Evolutionary conservation across 1,284 basidiomycete species (phyloP), one percentile per base, ranked within the genome.

Genomic region (Heterobasidion annosum): DNA sequence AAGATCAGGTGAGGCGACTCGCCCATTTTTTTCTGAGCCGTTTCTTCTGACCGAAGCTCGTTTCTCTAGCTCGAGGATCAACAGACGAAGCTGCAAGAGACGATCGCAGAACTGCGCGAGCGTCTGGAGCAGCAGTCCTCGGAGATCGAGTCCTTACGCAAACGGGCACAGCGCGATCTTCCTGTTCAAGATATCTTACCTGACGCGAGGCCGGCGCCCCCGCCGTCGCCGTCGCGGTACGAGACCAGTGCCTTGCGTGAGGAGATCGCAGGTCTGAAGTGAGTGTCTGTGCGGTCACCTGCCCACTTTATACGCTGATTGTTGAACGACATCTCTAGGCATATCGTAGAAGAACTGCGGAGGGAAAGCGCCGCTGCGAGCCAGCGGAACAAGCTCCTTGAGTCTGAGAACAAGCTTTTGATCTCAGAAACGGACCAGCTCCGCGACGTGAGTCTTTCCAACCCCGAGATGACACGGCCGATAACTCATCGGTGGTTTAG

Each of bases 321-420:
- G 25, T 25, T 25, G 25, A 5, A 4, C 25, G 25, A 25, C 25
- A 25, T 3, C 7, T 25, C 12, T 34, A 91, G 88, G 67, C 88
- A 92, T 65, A 91, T 97, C 62, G 82, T 96, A 32, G 86, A 91
- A 63, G 88, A 93, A 63, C 74, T 96, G 47, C 88, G 90, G 65
- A 85, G 88, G 61, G 93, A 96, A 70, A 91, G 83, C 61, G 67
- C 80, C 3, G 71, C 77, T n/a, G 68, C 82, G 8, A 70, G 76
- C 19, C 82, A 88, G 57, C 76, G 78, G 60, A 83, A 82, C 67
- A 88, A 87, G 64, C 67, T 85, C 43, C 70, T 92, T 35, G 82
- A 91, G 64, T 77, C 80, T 8, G 92, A 95, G 72, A 90, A 92
- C 59, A 77, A 77, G 57, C 72, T 90, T 34, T 72, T 94, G 50